phyloP scores from a whole-genome alignment of 129 eudicot genomes.

The Glebionis coronaria region DNA sequence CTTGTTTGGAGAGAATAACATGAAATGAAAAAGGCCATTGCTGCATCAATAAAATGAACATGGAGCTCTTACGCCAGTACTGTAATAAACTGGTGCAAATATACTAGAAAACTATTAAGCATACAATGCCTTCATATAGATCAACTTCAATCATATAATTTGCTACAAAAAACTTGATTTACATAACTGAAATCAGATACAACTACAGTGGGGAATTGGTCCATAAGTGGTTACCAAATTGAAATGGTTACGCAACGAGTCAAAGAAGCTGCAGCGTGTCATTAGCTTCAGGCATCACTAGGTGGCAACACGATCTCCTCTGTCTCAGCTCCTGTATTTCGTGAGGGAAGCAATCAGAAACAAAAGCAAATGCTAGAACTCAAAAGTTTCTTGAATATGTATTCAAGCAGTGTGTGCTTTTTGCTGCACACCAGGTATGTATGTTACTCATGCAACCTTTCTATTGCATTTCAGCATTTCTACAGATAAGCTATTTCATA shows the following conservation, averaged over 20 bases:
- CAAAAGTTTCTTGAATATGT: background rate
- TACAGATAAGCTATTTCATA: background rate
- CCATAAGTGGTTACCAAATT: conserved; percentile 9
- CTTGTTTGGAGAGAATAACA: no score
- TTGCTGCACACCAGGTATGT: no score
- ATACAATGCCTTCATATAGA: conserved; percentile 21
- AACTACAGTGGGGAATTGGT: conserved; percentile 19
- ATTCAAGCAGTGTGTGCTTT: background rate
- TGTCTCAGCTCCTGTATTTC: conserved; percentile 21
- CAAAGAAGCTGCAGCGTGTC: background rate
- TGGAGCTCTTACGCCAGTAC: no score
- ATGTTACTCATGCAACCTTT: background rate
- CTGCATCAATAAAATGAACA: no score
- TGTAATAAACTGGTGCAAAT: conserved; percentile 6
- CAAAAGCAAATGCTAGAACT: background rate
- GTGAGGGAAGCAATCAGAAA: conserved; percentile 5
- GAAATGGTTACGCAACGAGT: background rate
- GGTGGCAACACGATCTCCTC: conserved; percentile 32
- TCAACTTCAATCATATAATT: conserved; percentile 23
- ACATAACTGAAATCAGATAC: conserved; percentile 19
- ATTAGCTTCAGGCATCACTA: conserved; percentile 20
- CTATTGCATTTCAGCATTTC: background rate
- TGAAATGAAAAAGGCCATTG: no score
- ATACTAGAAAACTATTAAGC: conserved; percentile 2
- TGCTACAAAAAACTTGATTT: conserved; percentile 31